Conservation (phyloP, 1,284 basidiomycete species). For the Tilletiaria anomala region DNA sequence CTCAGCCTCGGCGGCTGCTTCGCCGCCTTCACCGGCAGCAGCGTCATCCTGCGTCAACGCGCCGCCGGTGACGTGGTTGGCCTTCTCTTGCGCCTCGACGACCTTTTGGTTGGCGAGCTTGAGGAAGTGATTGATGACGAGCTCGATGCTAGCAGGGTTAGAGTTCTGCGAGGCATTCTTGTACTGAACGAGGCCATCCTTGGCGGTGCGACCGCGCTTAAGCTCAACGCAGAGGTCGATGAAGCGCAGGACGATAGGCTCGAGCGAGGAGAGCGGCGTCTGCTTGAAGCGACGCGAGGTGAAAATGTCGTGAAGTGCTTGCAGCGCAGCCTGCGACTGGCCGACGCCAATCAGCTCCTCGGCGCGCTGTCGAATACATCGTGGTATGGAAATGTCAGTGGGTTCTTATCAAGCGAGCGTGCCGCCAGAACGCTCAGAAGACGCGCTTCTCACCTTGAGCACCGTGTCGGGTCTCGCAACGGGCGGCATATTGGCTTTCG, state of each 20-base stretch:
- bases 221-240: slow-evolving; percentile 91
- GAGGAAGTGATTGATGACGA: slow-evolving; percentile 79
- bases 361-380: slow-evolving; percentile 47
- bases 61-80: too few species aligned
- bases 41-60: too few species aligned
- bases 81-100: slow-evolving; percentile 32
- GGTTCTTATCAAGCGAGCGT: slow-evolving; percentile 3
- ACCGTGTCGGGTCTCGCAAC: slow-evolving; percentile 65
- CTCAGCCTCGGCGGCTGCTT: slow-evolving; percentile 34
- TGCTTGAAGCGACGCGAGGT: slow-evolving; percentile 84
- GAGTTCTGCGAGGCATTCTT: slow-evolving; percentile 68
- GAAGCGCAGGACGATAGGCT: slow-evolving; percentile 82
- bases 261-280: slow-evolving; percentile 72
- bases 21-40: too few species aligned
- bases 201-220: slow-evolving; percentile 81
- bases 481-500: too few species aligned
- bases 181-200: slow-evolving; percentile 73
- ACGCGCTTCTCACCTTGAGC: slow-evolving; percentile 48
- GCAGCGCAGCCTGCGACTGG: slow-evolving; percentile 71
- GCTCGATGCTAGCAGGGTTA: slow-evolving; percentile 78
- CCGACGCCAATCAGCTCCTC: slow-evolving; percentile 82
- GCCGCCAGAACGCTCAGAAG: background rate
- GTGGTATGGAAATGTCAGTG: slow-evolving; percentile 2
- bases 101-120: slow-evolving; percentile 67
- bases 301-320: slow-evolving; percentile 81